A percentile compares a stretch with the other conserved stretches of the same genome.
Evolutionary conservation across 192 early-diverging fungal species (phyloP).

Genomic region (Dimargaris verticillata): DNA sequence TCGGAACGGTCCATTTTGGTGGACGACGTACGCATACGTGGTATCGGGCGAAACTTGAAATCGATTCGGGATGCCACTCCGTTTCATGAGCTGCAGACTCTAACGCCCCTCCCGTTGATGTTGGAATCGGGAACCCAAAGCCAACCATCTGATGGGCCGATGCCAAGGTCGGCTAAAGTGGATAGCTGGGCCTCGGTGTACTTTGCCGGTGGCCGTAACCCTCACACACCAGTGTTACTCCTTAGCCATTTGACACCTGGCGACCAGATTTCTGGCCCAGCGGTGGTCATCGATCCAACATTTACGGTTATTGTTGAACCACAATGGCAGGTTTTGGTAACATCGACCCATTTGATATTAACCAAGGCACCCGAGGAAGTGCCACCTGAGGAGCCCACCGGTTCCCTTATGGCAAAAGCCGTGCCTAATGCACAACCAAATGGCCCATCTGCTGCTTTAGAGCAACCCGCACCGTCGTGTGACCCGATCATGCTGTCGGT

Average conservation of each 20-base stretch:
- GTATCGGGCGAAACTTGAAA: slow-evolving; percentile 42
- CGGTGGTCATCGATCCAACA: slow-evolving; percentile 78
- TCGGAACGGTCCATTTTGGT: slow-evolving; percentile 64
- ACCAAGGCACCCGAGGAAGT: background rate
- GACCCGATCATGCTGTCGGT: slow-evolving; percentile 87
- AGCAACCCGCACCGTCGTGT: slow-evolving; percentile 19
- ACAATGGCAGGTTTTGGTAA: slow-evolving; percentile 55
- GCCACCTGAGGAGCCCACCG: background rate
- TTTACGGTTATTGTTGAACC: slow-evolving; percentile 80
- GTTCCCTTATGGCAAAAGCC: background rate
- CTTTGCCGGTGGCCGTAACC: slow-evolving; percentile 52
- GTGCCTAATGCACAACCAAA: background rate
- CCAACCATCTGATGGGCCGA: background rate
- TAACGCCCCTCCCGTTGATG: background rate
- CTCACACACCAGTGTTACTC: slow-evolving; percentile 51
- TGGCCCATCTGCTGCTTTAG: slow-evolving; percentile 11
- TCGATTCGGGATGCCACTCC: slow-evolving; percentile 12
- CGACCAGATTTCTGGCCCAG: slow-evolving; percentile 58
- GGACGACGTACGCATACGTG: slow-evolving; percentile 85
- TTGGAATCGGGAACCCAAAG: background rate
- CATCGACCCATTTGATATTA: slow-evolving; percentile 42
- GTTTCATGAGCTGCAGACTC: background rate
- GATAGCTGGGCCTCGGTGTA: slow-evolving; percentile 43
- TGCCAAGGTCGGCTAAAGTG: slow-evolving; percentile 1
- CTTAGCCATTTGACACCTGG: slow-evolving; percentile 48